These are phyloP conservation scores for Litchi chinensis DNA, from an alignment of 345 rosid genomes.

Conservation along the genomic window DNA sequence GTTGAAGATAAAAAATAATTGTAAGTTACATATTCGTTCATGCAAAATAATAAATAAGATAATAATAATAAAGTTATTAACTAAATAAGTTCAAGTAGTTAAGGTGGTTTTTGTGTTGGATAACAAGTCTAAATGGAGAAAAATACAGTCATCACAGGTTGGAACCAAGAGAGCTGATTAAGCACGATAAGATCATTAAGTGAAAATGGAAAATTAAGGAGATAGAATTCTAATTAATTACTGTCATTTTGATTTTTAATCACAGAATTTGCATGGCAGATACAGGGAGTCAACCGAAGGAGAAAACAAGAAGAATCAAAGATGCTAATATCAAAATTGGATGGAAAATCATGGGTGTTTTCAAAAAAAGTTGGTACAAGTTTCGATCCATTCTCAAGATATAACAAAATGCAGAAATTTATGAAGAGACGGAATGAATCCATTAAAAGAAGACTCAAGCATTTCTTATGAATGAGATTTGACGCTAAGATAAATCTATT, in stretches of 20 bases:
- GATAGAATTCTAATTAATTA: background rate
- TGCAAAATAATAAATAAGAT: background rate
- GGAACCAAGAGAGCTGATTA: background rate
- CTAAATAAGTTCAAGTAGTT: background rate
- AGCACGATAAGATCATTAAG: background rate
- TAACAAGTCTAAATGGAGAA: background rate
- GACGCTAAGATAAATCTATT: background rate
- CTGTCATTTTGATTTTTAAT: background rate
- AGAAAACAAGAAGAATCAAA: background rate
- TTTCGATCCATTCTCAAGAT: background rate
- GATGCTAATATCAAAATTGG: background rate
- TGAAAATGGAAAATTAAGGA: background rate
- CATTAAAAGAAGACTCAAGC: no score
- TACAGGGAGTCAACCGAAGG: background rate
- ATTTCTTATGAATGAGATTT: no score
- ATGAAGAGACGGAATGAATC: background rate
- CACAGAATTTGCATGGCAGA: background rate
- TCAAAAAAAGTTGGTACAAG: constrained; percentile 17
- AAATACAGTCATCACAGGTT: background rate
- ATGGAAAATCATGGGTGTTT: constrained; percentile 24
- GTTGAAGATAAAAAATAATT: no score
- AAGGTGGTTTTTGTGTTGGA: background rate
- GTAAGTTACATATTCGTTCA: no score
- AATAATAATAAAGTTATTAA: background rate
- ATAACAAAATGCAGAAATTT: background rate